Base-by-base conservation (phyloP, 371 early-diverging fungal species). In the Catenaria anguillulae region DNA sequence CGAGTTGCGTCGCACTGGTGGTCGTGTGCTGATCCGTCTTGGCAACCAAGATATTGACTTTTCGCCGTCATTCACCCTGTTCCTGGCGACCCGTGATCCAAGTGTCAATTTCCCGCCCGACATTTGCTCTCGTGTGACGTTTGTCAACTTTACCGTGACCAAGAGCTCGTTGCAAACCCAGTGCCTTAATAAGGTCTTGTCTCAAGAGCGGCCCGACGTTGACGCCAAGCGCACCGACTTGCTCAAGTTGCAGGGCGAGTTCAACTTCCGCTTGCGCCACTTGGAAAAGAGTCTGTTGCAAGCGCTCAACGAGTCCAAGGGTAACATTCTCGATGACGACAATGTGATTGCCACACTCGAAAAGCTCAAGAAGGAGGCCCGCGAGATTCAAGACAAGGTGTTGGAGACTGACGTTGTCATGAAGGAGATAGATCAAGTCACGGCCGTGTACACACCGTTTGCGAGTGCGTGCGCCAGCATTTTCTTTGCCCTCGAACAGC, bases 111-210 rank as follows among this genome's bases (percentile, higher is more conserved):
- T 96, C 80, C 79, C 91, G 6, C 95, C 97, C 2, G 97, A 97
- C 68, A 85, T 98, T 31, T 93, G 90, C 78, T 88, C 89, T 65
- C 88, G 98, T 59, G 95, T 95, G 12, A 95, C 96, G 0, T 92
- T 98, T 77, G 95, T 97, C 61, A 98, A 97, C 83, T 98, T 97
- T 70, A 93, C 97, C 4, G 91, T 96, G 8, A 97, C 98, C 6
- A 84, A 92, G 31, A 85, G 88, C 56, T 90, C 92, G 77, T 75
- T 98, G 64, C 94, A 96, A 71, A 88, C 88, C 62, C 97, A 97
- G 75, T 94, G 96, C 73, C 76, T 98, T 73, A 89, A 93, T 69
- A 86, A 89, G 77, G 90, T 95, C 0, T 78, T 98, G 62, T 89
- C 89, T 69, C 84, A 86, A 31, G 94, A 96, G 75, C 75, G 95